Evolutionary conservation across 23 red algal species (phyloP), one percentile per base, ranked within the genome.

Genomic region (Gracilaria gracilis): DNA sequence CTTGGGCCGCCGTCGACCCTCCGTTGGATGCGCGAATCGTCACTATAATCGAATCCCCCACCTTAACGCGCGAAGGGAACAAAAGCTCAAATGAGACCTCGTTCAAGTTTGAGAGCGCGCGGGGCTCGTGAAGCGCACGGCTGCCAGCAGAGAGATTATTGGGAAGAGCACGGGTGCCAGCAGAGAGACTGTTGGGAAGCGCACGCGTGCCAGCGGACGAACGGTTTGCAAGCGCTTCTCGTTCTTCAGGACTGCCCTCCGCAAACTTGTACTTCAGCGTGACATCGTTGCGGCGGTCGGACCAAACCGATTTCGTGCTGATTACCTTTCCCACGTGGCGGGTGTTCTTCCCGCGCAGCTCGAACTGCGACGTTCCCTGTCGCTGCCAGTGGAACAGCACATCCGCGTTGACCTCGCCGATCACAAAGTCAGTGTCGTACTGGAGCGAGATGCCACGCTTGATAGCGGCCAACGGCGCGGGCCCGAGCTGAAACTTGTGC

Each of bases 401-500:
- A 39, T 83, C 80, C 0, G 80, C 80, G 53, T 83, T 83, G 7
- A 83, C 80, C 57, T 83, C 80, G 4, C 80, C 80, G 20, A 83
- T 62, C 4, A 83, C 51, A 62, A 83, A 83, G 54, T 83, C 80
- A 27, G 54, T 65, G 40, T 83, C 80, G 29, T 38, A 83, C 5
- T 83, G 19, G 25, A 83, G 12, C 14, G 34, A 25, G 35, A 57
- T 5, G 17, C 80, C 80, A 3, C 19, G 35, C 57, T 83, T 83
- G 55, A 83, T 46, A 13, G 80, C 80, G 4, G 24, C 34, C n/a
- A 83, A 55, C 16, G 80, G 80, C 53, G 80, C 23, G 21, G 80
- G 80, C 6, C 80, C 80, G 6, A 62, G 15, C 16, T 46, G 80
- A 66, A 66, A 83, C 49, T 66, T 17, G 12, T 57, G 57, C 2